phyloP scores from a whole-genome alignment of 192 early-diverging fungal species.

The Backusella tarrabulga region DNA sequence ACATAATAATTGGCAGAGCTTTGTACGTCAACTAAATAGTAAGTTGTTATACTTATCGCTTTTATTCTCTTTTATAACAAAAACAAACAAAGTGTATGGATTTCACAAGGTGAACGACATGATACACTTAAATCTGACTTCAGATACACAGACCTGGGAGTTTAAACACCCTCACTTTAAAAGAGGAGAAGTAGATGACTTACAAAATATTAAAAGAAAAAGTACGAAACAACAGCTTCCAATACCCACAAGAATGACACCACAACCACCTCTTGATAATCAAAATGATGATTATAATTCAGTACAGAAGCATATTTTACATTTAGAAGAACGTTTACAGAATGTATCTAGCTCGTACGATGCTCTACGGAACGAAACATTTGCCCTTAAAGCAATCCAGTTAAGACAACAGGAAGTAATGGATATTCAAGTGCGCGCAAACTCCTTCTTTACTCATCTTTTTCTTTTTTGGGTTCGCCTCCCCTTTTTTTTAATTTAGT shows the following conservation, averaged over 20 bases:
- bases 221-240: neutral
- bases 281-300: constrained; percentile 1
- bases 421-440: neutral
- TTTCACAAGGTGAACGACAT: constrained; percentile 27
- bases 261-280: neutral
- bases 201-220: constrained; percentile 19
- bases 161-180: constrained; percentile 25
- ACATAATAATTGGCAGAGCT: constrained; percentile 28
- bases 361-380: constrained; percentile 6
- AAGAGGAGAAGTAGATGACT: neutral
- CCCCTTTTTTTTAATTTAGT: neutral
- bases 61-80: neutral
- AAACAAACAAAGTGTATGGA: constrained; percentile 16
- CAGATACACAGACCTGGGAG: constrained; percentile 19
- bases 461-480: neutral
- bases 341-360: neutral
- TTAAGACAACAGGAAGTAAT: constrained; percentile 10
- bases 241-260: neutral
- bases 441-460: neutral
- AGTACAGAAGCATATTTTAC: constrained; percentile 10
- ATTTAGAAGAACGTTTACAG: constrained; percentile 11
- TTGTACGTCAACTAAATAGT: constrained; percentile 27
- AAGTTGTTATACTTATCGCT: constrained; percentile 5
- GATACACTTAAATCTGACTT: neutral
- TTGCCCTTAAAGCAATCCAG: neutral